A percentile compares a stretch with the other conserved stretches of the same genome.
These are phyloP conservation scores for Umbellularia californica DNA, from an alignment of 164 flowering plant species.

Conservation along the genomic window DNA sequence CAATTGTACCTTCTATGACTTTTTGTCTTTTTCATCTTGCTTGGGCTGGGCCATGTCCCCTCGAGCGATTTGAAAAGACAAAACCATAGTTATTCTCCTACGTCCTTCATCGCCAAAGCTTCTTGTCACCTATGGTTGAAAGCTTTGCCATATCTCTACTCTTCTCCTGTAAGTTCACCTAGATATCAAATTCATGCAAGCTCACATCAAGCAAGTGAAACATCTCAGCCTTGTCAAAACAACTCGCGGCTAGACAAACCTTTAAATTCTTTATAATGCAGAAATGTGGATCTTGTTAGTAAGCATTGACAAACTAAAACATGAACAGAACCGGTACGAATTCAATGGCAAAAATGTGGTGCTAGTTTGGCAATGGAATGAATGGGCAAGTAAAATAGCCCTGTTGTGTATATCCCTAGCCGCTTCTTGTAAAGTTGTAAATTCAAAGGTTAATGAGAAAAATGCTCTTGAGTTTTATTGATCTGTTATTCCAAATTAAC, in stretches of 20 bases:
- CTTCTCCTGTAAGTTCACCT: slow-evolving; percentile 63
- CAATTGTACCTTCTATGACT: too few relatives aligned
- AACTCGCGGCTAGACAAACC: slow-evolving; percentile 1
- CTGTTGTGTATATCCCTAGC: neutral
- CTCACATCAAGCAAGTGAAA: slow-evolving; percentile 10
- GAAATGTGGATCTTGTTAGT: neutral
- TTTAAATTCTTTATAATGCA: neutral
- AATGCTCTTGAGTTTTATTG: neutral
- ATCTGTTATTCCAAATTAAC: too few relatives aligned
- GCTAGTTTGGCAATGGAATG: neutral
- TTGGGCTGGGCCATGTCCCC: too few relatives aligned
- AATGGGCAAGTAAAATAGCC: too few relatives aligned
- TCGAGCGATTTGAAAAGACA: too few relatives aligned
- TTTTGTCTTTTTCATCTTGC: too few relatives aligned
- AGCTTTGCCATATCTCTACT: slow-evolving; percentile 40
- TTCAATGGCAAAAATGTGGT: neutral
- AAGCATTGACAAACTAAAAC: too few relatives aligned
- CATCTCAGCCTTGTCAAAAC: neutral
- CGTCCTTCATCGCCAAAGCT: too few relatives aligned
- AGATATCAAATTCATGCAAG: slow-evolving; percentile 13
- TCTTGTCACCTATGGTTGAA: too few relatives aligned
- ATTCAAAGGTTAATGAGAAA: neutral
- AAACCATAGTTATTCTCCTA: too few relatives aligned
- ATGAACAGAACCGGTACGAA: neutral
- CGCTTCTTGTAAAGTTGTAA: neutral